Base-by-base conservation (phyloP, 352 stramenopile genomes). In the Phytophthora vignae region DNA sequence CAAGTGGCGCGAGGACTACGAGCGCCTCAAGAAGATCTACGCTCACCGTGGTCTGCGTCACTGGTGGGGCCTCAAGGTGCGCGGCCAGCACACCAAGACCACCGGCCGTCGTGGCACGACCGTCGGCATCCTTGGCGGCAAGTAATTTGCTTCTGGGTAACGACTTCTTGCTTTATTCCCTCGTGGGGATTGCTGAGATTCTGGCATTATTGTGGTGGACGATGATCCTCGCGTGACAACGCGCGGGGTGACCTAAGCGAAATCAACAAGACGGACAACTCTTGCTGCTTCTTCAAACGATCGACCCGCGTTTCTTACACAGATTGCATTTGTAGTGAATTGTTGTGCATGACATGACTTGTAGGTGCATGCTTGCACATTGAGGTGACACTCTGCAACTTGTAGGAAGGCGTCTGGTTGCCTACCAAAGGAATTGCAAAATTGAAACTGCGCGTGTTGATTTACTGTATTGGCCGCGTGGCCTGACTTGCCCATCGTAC, bases 21-120 rank as follows among this genome's bases (percentile, higher is more conserved):
- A 99, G 86, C 90, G 97, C 78, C 88, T 99, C 76, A 99, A 99
- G 96, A 99, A 99, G 95, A 99, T 99, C 83, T 95, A 98, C 82
- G 96, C 94, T 76, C 98, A 99, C 92, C 97, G 98, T 95, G 98
- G 98, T 99, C 92, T 99, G 67, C 96, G 98, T 92, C 98, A 99
- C 94, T 99, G 98, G 96, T 99, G 98, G 98, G 97, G 97, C 76
- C 92, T 99, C 85, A 98, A 98, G 81, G 98, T 99, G 68, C 97
- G 98, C 92, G 98, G 98, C 79, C 98, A 99, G 93, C 98, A 99
- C 97, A 99, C 98, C 82, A 99, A 98, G 92, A 99, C 98, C 82
- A 99, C 98, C 74, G 98, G 98, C 83, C 97, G 98, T 88, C 97
- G 96, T 58, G 85, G 88, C 64, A 82, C 83, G 71, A 90, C 85